Evolutionary conservation across 2,329 filamentous ascomycete species (phyloP).

Genomic region (Talaromyces sp.): DNA sequence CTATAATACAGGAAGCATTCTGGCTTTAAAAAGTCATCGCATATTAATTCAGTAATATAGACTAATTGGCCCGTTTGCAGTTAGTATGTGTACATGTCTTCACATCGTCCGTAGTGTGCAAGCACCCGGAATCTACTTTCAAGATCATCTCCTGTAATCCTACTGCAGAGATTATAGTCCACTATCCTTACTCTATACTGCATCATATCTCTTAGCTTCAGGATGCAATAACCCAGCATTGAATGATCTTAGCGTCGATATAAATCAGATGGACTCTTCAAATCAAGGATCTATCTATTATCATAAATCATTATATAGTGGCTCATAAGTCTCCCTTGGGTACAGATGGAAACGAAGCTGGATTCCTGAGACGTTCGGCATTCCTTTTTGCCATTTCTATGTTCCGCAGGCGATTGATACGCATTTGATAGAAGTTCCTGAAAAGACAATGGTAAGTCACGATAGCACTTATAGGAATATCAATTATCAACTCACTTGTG

Average conservation of each 20-base stretch:
- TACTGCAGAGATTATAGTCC: no score
- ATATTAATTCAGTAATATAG: neutral
- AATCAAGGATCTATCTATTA: neutral
- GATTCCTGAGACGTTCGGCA: constrained; percentile 73
- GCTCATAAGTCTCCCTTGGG: constrained; percentile 58
- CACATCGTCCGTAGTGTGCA: neutral
- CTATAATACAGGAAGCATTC: neutral
- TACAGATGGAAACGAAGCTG: constrained; percentile 78
- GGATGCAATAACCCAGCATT: neutral
- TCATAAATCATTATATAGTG: neutral
- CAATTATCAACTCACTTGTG: constrained; percentile 59
- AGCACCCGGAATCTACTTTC: neutral
- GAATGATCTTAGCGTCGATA: neutral
- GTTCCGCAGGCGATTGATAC: constrained; percentile 73
- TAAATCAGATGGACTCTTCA: neutral
- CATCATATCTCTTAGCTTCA: neutral
- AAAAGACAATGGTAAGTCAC: neutral
- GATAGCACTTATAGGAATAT: neutral
- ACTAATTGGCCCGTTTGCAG: neutral
- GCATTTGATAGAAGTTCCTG: constrained; percentile 82
- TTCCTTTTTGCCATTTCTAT: constrained; percentile 77
- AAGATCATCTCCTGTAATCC: neutral
- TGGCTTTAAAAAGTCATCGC: neutral
- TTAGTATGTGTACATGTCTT: neutral
- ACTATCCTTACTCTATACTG: neutral